Base-by-base conservation (phyloP, 225 moss, liverwort and hornwort genomes). In the Pseudoscleropodium purum region DNA sequence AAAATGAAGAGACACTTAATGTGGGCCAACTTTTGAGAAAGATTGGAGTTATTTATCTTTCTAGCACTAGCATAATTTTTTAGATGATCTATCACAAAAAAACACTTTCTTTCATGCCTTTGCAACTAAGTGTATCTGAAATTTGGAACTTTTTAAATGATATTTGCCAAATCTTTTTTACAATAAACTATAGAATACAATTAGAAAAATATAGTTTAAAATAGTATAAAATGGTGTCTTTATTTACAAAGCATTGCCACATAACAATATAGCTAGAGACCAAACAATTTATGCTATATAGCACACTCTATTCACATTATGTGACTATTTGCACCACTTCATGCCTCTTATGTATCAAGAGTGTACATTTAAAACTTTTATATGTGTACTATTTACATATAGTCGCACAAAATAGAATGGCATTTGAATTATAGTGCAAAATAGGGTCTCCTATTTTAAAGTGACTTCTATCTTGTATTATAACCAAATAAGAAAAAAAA, bases 401-500 rank as follows among this genome's bases (percentile, higher is more conserved):
- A 26, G 18, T 19, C 6, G 30, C 10, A 29, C 18, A 47, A 47
- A 74, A 75, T 30, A 47, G 6, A 7, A 10, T 30, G 7, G 2
- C 11, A 18, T 75, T 0, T 19, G 0, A 47, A 47, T 18, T 31
- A 19, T 47, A 0, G 1, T 0, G 0, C 47, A 75, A 49, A 47
- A 75, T 18, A 75, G 19, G 7, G 7, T 11, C 4, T 75, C 12
- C 2, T 31, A 19, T 2, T 0, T 12, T 18, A 31, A 0, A 18
- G 12, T 0, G 0, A 47, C 30, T 31, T 75, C 11, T 11, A 31
- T 8, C 12, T 0, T 47, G 1, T 5, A 47, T 47, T 75, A 6
- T 18, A 11, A 49, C 4, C 2, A 47, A 47, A 31, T 75, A 31
- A 45, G 4, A 5, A 7, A 47, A 29, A 47, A 19, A 21, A 9